A percentile compares a stretch with the other conserved stretches of the same genome.
Evolutionary conservation across 768 basidiomycete genomes (phyloP).

Genomic region (Mycena kentingensis): DNA sequence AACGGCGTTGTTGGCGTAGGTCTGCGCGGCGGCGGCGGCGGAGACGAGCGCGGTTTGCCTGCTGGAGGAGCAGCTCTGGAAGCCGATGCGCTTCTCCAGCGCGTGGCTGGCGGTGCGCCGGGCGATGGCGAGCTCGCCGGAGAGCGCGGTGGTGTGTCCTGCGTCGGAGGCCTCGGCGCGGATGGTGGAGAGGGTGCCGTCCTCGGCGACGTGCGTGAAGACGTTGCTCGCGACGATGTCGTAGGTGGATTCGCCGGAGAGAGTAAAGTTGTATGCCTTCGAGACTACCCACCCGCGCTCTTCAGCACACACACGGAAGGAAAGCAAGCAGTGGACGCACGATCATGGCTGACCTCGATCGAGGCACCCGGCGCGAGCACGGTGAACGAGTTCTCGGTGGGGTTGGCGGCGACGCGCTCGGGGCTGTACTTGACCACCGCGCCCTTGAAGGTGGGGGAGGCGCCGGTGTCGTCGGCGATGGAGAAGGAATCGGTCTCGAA

Average conservation of each 20-base stretch:
- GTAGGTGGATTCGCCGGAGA: conserved; percentile 38
- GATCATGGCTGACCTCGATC: conserved; percentile 35
- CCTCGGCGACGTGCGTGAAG: too few species aligned
- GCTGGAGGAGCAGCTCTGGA: conserved; percentile 38
- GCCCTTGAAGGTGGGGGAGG: conserved; percentile 40
- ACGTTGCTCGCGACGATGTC: conserved; percentile 32
- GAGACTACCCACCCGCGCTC: too few species aligned
- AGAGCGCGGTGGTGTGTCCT: conserved; percentile 37
- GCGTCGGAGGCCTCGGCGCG: conserved; percentile 25
- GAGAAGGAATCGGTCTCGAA: conserved; percentile 42
- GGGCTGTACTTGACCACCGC: conserved; percentile 44
- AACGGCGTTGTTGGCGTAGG: conserved; percentile 37
- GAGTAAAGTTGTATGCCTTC: conserved; percentile 46
- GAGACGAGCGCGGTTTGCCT: conserved; percentile 33
- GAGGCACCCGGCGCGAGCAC: conserved; percentile 45
- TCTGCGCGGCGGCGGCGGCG: conserved; percentile 40
- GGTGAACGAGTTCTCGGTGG: conserved; percentile 32
- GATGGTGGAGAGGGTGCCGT: conserved; percentile 37
- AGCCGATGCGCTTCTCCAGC: conserved; percentile 39
- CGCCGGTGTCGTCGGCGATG: conserved; percentile 38
- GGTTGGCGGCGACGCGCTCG: conserved; percentile 26
- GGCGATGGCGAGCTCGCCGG: conserved; percentile 40
- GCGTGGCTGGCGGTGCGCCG: conserved; percentile 25
- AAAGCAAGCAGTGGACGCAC: conserved; percentile 27
- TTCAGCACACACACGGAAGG: neutral